Conservation (phyloP, 352 stramenopile genomes). For the Pythium sukuiense region DNA sequence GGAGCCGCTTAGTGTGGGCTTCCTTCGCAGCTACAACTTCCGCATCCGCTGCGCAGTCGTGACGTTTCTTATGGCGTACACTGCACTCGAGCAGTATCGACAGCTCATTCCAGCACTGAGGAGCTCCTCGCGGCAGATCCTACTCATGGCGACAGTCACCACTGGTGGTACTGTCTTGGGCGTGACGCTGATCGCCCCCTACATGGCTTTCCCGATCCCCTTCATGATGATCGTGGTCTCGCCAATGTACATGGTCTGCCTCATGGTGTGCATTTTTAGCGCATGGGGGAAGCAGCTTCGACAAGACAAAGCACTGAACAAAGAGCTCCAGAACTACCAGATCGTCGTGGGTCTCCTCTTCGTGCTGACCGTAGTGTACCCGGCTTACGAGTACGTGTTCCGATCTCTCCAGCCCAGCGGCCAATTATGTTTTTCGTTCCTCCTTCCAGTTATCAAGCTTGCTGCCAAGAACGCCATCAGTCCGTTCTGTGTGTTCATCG, state of each 20-base stretch:
- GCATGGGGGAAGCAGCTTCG: constrained; percentile 9
- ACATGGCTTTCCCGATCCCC: constrained; percentile 13
- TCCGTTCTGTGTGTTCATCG: constrained; percentile 14
- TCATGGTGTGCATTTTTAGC: constrained; percentile 1
- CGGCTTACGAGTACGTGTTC: constrained; percentile 20
- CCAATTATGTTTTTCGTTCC: constrained; percentile 16
- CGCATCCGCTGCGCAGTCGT: background rate
- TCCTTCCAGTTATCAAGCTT: constrained; percentile 45
- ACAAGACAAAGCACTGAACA: constrained; percentile 3
- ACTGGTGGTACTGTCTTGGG: background rate
- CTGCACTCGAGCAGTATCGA: constrained; percentile 11
- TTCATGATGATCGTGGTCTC: constrained; percentile 29
- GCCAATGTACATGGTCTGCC: constrained; percentile 29
- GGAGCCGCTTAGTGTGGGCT: background rate
- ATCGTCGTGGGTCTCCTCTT: constrained; percentile 10
- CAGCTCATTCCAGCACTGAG: constrained; percentile 5
- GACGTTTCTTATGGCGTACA: constrained; percentile 4
- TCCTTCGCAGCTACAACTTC: constrained; percentile 6
- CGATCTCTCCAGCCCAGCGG: constrained; percentile 4
- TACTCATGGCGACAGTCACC: background rate
- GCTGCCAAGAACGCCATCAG: constrained; percentile 38
- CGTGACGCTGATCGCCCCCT: background rate
- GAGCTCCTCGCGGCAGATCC: constrained; percentile 7
- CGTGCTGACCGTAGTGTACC: constrained; percentile 15
- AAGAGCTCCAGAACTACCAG: constrained; percentile 15